Base-by-base conservation (phyloP, 352 stramenopile species). In the Phytophthora lateralis region DNA sequence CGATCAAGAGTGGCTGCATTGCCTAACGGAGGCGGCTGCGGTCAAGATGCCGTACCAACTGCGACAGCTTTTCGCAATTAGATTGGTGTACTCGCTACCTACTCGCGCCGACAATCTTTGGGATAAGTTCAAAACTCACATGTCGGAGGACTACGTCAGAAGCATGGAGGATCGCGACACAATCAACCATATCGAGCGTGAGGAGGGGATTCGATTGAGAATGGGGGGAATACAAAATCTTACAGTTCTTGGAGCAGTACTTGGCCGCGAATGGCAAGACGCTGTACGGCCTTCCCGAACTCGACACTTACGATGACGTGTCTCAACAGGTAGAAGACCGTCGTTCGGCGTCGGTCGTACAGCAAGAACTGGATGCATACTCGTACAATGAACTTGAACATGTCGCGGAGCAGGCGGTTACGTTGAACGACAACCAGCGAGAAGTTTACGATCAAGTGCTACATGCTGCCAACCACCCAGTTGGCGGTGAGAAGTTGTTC, bases 1-100 rank as follows among this genome's bases (percentile, higher is more conserved):
- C 17, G 66, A 70, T 34, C 47, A 26, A 14, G 50, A 75, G 30
- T 73, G 53, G 48, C 21, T 55, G 6, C 6, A 59, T 1, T 72
- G 63, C 17, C 18, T 82, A 29, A 6, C 21, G 5, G 55, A 75
- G 46, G 60, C 44, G 21, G 21, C 21, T 24, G 21, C 0, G 0
- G 69, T 56, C n/a, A 30, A 62, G 35, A 73, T 71, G 55, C 58
- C 65, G 0, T 63, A n/a, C n/a, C 66, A 75, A 21, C 51, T 80
- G 11, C 63, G 71, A 2, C 47, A 73, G 27, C 39, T 78, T 4
- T 78, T 80, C 26, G 65, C 32, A 21, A 73, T 46, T 0, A 64
- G 78, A 2, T 53, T 78, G 37, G n/a, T 69, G 0, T 71, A 74
- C 20, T 66, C 34, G 0, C 18, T 62, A 11, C 51, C 44, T 14